Conservation (phyloP, 805 yeast species). For the Candida verbasci region DNA sequence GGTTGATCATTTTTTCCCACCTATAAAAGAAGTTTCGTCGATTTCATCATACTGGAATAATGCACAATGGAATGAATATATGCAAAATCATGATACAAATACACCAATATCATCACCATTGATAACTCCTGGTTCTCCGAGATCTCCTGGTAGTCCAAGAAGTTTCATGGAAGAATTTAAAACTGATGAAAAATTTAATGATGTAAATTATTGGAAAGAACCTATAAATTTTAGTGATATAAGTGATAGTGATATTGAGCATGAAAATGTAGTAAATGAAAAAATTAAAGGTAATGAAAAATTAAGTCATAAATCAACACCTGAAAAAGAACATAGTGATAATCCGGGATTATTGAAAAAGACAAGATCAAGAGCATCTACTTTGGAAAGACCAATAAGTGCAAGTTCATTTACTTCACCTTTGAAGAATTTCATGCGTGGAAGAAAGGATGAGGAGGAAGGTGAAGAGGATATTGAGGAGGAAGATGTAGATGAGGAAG, state of each 20-base stretch:
- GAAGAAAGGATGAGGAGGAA: constrained; percentile 24
- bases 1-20: constrained; percentile 97
- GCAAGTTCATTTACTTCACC: constrained; percentile 37
- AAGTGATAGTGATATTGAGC: constrained; percentile 41
- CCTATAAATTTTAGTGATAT: constrained; percentile 64
- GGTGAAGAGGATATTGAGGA: constrained; percentile 25
- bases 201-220: constrained; percentile 89
- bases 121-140: constrained; percentile 7
- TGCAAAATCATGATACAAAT: constrained; percentile 10
- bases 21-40: constrained; percentile 38
- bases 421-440: constrained; percentile 36
- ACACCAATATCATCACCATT: constrained; percentile 6
- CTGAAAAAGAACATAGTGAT: constrained; percentile 5
- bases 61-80: constrained; percentile 31
- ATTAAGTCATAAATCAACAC: constrained; percentile 2
- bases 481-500: constrained; percentile 7
- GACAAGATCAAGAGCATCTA: constrained; percentile 12
- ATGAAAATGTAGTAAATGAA: constrained; percentile 2
- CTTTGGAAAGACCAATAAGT: constrained; percentile 28
- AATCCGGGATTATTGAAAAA: constrained; percentile 7
- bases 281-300: constrained; percentile 4
- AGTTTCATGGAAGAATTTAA: constrained; percentile 31
- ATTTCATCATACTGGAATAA: constrained; percentile 32
- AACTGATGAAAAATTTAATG: constrained; percentile 66
- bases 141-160: constrained; percentile 23